Base-by-base conservation (phyloP, 768 basidiomycete species). In the Hygrophoropsis aurantiaca region DNA sequence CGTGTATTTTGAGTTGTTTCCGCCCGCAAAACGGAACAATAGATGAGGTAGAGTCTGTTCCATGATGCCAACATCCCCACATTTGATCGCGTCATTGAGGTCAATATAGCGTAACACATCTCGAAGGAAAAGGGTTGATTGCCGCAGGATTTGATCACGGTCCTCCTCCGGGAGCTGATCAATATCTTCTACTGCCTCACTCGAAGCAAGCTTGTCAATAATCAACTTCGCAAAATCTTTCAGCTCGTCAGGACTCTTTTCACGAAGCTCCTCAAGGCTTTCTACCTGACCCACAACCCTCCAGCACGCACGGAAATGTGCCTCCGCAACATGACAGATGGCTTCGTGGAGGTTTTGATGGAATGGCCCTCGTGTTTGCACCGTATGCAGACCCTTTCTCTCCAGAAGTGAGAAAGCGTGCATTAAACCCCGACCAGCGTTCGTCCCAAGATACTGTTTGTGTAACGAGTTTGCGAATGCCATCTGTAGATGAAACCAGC, bases 401-500 rank as follows among this genome's bases (percentile, higher is more conserved):
- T 61, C 43, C 1, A 65, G 51, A 3, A 57, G 7, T 6, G 51
- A 56, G 30, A 61, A 54, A 3, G 53, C 58, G 11, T 58, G 54
- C 19, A 46, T 42, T 2, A 65, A 53, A 1, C 61, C 60, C 9
- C n/a, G 15, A 0, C 50, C 51, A 2, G 43, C 37, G 19, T 21
- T 30, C 1, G 69, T 70, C 0, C 69, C 69, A 4, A 66, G 57
- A 50, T 73, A 75, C 44, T 76, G 74, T 35, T 68, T 65, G 46
- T 75, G 68, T 0, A 77, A 38, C 0, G 72, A 72, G 35, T 68
- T 65, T 3, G 62, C 71, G 42, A 64, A 64, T 4, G 71, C 72
- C 64, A 78, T 74, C 21, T 53, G 33, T 0, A 65, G 48, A 45
- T 78, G 74, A 13, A 78, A 63, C 72, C 72, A 78, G 0, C 74